Base-by-base conservation (phyloP, 805 yeast species). In the Wickerhamiella vanderwaltii region DNA sequence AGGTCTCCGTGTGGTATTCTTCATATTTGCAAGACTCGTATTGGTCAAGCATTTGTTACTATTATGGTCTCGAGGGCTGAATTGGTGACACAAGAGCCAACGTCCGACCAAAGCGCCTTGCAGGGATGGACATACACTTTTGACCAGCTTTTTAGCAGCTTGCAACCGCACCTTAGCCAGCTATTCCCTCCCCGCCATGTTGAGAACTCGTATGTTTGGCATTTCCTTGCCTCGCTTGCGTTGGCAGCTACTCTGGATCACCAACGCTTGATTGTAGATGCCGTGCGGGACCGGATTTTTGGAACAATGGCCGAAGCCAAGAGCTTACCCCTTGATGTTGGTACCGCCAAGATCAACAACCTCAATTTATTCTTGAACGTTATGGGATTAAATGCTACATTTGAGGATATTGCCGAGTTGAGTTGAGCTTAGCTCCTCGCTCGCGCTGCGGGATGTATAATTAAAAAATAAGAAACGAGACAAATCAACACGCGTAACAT, bases 351-450 rank as follows among this genome's bases (percentile, higher is more conserved):
- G 79, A 55, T 82, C 56, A 75, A 74, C 49, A 86, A 86, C 57
- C 72, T 88, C 71, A 88, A 88, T 60, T 66, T 88, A 71, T 87
- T 86, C 66, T 72, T 88, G 63, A 91, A 88, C 52, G 96, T 87
- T 35, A 86, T 88, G 93, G 98, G 98, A 6, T 71, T 88, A 49
- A 84, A 82, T 46, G 95, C 96, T 5, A 82, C 83, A 50, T 91
- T 84, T 53, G 79, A 77, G 43, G 95, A 84, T 59, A 87, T 87
- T 56, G 73, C 79, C 31, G 95, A 86, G 63, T 67, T 87, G 37
- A 18, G 29, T 7, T 32, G 20, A 13, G n/a, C n/a, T n/a, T n/a
- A n/a, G n/a, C n/a, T n/a, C n/a, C n/a, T n/a, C n/a, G n/a, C n/a
- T n/a, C n/a, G n/a, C n/a, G n/a, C n/a, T n/a, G n/a, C n/a, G n/a